Percentiles rank a stretch among this genome's conserved stretches.
Evolutionary conservation across 805 yeast species (phyloP).

Genomic region (Ogataea zsoltii): DNA sequence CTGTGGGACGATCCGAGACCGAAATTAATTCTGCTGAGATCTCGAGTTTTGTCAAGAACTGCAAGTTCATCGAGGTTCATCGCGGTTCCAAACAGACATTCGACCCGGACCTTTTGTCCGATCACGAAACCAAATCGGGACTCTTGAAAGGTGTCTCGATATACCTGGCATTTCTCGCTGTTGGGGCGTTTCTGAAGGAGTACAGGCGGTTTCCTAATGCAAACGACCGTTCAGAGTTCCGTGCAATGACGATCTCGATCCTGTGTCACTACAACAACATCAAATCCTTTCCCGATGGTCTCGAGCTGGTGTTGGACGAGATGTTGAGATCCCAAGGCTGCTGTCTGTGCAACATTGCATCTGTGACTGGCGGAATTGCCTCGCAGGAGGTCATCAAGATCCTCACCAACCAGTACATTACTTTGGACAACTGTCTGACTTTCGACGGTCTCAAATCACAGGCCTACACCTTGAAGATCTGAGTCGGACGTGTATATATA

Average conservation of each 20-base stretch:
- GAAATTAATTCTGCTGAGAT: slow-evolving; percentile 40
- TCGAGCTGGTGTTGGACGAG: slow-evolving; percentile 42
- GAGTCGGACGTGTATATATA: neutral
- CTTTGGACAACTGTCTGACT: slow-evolving; percentile 66
- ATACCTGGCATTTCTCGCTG: slow-evolving; percentile 46
- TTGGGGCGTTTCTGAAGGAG: slow-evolving; percentile 29
- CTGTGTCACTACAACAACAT: slow-evolving; percentile 25
- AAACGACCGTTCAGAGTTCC: slow-evolving; percentile 24
- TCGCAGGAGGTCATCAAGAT: slow-evolving; percentile 82
- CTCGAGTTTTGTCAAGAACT: slow-evolving; percentile 60
- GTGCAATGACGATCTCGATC: slow-evolving; percentile 28
- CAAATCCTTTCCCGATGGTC: slow-evolving; percentile 35
- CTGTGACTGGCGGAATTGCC: slow-evolving; percentile 81
- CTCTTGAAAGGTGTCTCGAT: slow-evolving; percentile 25
- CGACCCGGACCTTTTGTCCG: slow-evolving; percentile 20
- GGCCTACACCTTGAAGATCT: slow-evolving; percentile 36
- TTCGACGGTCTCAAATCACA: slow-evolving; percentile 71
- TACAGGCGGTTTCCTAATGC: slow-evolving; percentile 17
- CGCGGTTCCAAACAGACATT: slow-evolving; percentile 40
- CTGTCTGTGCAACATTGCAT: slow-evolving; percentile 57
- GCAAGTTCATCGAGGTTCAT: slow-evolving; percentile 51
- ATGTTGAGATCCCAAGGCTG: slow-evolving; percentile 41
- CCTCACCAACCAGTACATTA: slow-evolving; percentile 76
- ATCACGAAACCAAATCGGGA: slow-evolving; percentile 11
- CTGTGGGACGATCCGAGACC: slow-evolving; percentile 30